phyloP scores from a whole-genome alignment of 495 filamentous ascomycete species.

The Hypoxylon lienhwacheense region DNA sequence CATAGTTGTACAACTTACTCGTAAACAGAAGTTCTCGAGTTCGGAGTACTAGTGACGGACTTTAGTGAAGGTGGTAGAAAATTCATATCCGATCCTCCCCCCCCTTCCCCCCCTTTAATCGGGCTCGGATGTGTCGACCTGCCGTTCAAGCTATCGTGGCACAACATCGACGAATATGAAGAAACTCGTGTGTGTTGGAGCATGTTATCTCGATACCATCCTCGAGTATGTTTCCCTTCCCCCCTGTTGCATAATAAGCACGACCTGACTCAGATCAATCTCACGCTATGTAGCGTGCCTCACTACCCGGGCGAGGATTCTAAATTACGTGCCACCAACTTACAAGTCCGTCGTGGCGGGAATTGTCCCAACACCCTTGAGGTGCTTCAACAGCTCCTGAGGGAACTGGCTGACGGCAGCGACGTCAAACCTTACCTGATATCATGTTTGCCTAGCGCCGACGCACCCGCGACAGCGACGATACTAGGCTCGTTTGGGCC shows the following conservation, averaged over 20 bases:
- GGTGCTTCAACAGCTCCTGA: constrained; percentile 64
- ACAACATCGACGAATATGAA: constrained; percentile 35
- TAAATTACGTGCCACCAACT: constrained; percentile 64
- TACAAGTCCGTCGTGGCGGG: constrained; percentile 65
- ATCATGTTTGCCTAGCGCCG: constrained; percentile 42
- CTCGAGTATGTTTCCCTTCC: constrained; percentile 55
- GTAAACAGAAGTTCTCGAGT: neutral
- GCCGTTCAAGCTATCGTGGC: constrained; percentile 25
- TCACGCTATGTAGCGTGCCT: constrained; percentile 54
- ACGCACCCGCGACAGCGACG: constrained; percentile 40
- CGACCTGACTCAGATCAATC: constrained; percentile 27
- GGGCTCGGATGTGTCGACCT: constrained; percentile 13
- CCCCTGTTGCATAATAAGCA: constrained; percentile 24
- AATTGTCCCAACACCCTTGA: constrained; percentile 73
- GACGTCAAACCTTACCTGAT: constrained; percentile 44
- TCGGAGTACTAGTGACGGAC: constrained; percentile 8
- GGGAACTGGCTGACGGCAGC: constrained; percentile 13
- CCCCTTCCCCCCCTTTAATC: neutral
- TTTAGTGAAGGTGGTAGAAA: constrained; percentile 14
- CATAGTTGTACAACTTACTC: neutral
- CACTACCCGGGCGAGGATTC: constrained; percentile 70
- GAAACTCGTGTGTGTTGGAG: constrained; percentile 63
- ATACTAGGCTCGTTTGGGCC: constrained; percentile 48
- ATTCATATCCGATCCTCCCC: constrained; percentile 7
- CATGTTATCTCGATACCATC: constrained; percentile 70